Evolutionary conservation across 495 filamentous ascomycete species (phyloP), one percentile per base, ranked within the genome.

Genomic region (Cudoniella acicularis): DNA sequence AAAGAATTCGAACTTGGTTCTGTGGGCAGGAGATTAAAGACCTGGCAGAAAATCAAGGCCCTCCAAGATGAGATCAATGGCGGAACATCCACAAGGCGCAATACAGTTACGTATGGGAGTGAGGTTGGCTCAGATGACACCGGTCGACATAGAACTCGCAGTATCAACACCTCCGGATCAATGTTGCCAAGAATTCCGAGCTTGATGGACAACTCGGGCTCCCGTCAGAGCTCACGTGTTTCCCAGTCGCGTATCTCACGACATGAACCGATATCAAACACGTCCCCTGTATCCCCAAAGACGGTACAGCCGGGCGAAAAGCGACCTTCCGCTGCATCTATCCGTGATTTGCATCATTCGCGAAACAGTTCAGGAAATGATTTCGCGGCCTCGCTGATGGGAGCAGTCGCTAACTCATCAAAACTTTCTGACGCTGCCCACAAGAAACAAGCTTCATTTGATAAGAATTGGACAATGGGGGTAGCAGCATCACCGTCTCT

Each of bases 1-100:
- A 96, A 96, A 71, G 93, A 94, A 53, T 91, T 98, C 61, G 91
- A 98, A 52, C 81, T 99, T 63, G 95, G 95, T 10, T 88, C 92
- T 10, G 89, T 97, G 58, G 92, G 92, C 4, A 79, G 85, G 59
- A 84, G 92, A 66, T 76, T 94, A 68, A 94, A 91, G 67, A 95
- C 88, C n/a, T 99, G 92, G 92, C 88, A 95, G 67, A 93, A 91
- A 68, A 89, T 97, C 64, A 93, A 92, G 70, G 76, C 81, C 2
- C 79, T 97, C 62, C 92, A 97, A 70, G 86, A 96, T 66, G 88
- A 96, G 66, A 85, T 92, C 45, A 80, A 68, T 50, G 80, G 74
- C 3, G 42, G 64, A 24, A 45, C n/a, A 3, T 63, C 69, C 25
- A 72, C 72, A 13, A 69, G 77, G 49, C 70, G 77, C 56, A 78